Evolutionary conservation across 257 asterid species (phyloP).

Genomic region (Ophiorrhiza pumila): DNA sequence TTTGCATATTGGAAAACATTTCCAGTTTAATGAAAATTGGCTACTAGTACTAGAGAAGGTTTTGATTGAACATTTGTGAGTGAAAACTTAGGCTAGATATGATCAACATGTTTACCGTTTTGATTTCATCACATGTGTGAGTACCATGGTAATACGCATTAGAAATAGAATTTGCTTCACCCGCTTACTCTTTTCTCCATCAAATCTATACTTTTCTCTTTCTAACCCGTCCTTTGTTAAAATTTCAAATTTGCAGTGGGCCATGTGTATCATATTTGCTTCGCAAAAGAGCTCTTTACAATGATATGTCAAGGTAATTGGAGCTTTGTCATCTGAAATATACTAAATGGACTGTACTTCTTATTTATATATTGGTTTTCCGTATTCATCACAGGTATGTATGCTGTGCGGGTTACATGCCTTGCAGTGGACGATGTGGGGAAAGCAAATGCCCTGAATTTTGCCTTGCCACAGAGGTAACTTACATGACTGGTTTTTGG

Average conservation of each 20-base stretch:
- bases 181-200: background rate
- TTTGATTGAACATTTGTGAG: background rate
- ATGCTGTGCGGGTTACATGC: constrained; percentile 99
- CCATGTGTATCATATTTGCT: constrained; percentile 98
- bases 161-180: background rate
- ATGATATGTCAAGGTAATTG: constrained; percentile 91
- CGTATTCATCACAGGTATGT: constrained; percentile 53
- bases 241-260: constrained; percentile 47
- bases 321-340: constrained; percentile 15
- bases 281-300: constrained; percentile 93
- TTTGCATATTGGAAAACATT: too few relatives aligned
- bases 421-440: constrained; percentile 99
- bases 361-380: constrained; percentile 15
- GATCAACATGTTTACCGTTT: background rate
- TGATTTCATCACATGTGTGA: background rate
- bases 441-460: constrained; percentile 96
- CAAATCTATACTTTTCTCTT: background rate
- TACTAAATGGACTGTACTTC: constrained; percentile 4
- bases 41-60: background rate
- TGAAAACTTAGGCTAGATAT: background rate
- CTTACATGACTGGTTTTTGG: background rate
- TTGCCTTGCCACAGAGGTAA: constrained; percentile 99
- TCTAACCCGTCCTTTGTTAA: background rate
- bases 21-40: background rate
- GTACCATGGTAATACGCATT: background rate